Evolutionary conservation across 495 filamentous ascomycete genomes (phyloP), one percentile per base, ranked within the genome.

Genomic region (Umbilicaria muhlenbergii): DNA sequence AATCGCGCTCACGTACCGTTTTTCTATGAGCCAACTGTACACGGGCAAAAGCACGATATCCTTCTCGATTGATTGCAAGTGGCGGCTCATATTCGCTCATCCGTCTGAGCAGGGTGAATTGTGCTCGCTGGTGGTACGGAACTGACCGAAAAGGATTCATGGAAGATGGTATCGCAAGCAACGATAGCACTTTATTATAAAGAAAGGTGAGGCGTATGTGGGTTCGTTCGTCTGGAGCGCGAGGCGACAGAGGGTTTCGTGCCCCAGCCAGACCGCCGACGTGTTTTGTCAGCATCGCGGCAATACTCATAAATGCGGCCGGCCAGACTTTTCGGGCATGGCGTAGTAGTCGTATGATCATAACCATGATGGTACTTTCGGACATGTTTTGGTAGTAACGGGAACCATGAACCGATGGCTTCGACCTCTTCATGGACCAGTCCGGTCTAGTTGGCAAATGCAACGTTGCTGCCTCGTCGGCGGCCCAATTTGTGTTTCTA

Each of bases 21-120:
- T 86, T 84, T 32, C 62, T 66, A 48, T 77, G 79, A 0, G 73
- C 75, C 5, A 85, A 57, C 42, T 83, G 80, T 19, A 80, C 65
- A 1, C 59, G 59, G 32, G 65, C 52, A 2, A 84, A 56, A 13
- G 70, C 77, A 47, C 74, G 66, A 55, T 81, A 86, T 7, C 81
- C 81, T 52, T 66, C 64, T 37, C 71, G 64, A 4, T 64, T 73
- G 3, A 84, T 62, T 3, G 68, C 66, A 32, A 83, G 51, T 8
- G 69, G 64, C 1, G 77, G 78, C 34, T 64, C 50, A 37, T 73
- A 65, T 7, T 62, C 48, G 10, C 72, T 66, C 81, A 86, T 85
- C 32, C 65, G 66, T 41, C 65, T 59, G 4, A 85, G 60, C 3
- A 84, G 55, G 32, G 69, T 63, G 44, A 83, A 81, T 43, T 83